These are phyloP conservation scores for Petunia axillaris DNA, from an alignment of 257 asterid genomes.

Conservation along the genomic window DNA sequence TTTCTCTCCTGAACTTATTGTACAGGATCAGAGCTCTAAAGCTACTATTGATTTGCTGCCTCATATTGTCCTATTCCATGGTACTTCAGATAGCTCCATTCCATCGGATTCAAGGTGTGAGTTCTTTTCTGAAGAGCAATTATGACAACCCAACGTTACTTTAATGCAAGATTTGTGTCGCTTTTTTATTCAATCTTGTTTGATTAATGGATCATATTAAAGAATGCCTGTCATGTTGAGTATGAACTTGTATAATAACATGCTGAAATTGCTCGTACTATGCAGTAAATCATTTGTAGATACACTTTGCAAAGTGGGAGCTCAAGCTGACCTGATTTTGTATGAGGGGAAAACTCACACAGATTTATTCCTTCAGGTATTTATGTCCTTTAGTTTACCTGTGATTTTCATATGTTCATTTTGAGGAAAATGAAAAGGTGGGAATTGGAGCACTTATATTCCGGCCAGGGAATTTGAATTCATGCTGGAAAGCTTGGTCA, in stretches of 20 bases:
- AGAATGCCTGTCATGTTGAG: not conserved
- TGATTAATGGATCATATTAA: not conserved
- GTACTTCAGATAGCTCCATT: slow-evolving; percentile 79
- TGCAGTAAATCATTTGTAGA: slow-evolving; percentile 72
- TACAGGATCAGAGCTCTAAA: slow-evolving; percentile 48
- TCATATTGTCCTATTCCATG: slow-evolving; percentile 73
- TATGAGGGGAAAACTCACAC: slow-evolving; percentile 92
- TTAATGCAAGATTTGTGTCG: not conserved
- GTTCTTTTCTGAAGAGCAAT: slow-evolving; percentile 25
- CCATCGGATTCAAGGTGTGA: slow-evolving; percentile 81
- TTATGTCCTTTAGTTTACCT: not conserved
- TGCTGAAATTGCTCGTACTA: slow-evolving; percentile 20
- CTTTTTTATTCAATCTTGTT: not conserved
- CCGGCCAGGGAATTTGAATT: not conserved
- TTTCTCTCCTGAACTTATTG: slow-evolving; percentile 82
- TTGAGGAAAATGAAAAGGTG: not conserved
- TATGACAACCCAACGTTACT: not conserved
- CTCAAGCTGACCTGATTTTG: slow-evolving; percentile 66
- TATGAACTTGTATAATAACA: not conserved
- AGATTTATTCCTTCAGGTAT: slow-evolving; percentile 90
- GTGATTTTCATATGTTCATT: not conserved
- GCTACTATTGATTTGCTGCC: slow-evolving; percentile 65
- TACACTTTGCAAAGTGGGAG: slow-evolving; percentile 63
- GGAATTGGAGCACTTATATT: not conserved
- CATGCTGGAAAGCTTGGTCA: not conserved